These are phyloP conservation scores for Ceratobasidium papillatum DNA, from an alignment of 1,284 basidiomycete genomes.

Conservation along the genomic window DNA sequence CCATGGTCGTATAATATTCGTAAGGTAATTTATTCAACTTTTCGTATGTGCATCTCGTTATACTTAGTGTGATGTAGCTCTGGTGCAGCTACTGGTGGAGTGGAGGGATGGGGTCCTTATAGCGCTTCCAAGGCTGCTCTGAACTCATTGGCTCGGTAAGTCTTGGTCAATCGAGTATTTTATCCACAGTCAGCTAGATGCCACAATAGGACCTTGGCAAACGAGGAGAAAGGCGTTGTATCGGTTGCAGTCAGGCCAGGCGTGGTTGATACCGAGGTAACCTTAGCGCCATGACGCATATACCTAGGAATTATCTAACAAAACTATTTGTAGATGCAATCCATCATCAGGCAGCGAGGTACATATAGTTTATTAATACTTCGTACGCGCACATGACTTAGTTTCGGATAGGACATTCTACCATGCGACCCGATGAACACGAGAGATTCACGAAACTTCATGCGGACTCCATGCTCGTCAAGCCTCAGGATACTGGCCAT, in stretches of 20 bases:
- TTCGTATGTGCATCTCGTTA: too few relatives aligned
- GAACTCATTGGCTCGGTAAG: slow-evolving; percentile 80
- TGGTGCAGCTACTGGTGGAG: slow-evolving; percentile 77
- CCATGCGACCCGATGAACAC: slow-evolving; percentile 64
- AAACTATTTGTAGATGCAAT: slow-evolving; percentile 75
- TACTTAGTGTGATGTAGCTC: slow-evolving; percentile 59
- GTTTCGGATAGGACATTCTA: slow-evolving; percentile 16
- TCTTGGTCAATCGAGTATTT: slow-evolving; percentile 11
- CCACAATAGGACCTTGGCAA: slow-evolving; percentile 72
- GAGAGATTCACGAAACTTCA: slow-evolving; percentile 68
- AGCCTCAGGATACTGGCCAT: slow-evolving; percentile 74
- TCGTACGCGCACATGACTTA: not conserved
- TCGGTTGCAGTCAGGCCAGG: slow-evolving; percentile 84
- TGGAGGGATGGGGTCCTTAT: slow-evolving; percentile 78
- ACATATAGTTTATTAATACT: slow-evolving; percentile 42
- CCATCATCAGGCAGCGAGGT: slow-evolving; percentile 59
- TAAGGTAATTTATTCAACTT: slow-evolving; percentile 49
- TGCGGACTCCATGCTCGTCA: slow-evolving; percentile 69
- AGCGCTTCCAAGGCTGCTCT: slow-evolving; percentile 83
- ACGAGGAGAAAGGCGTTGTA: slow-evolving; percentile 79
- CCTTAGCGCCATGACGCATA: not conserved
- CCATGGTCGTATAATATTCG: slow-evolving; percentile 74
- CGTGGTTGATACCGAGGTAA: slow-evolving; percentile 78
- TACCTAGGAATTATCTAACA: slow-evolving; percentile 27
- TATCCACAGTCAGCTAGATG: not conserved